Evolutionary conservation across 768 basidiomycete genomes (phyloP), one percentile per base, ranked within the genome.

Genomic region (Clitopilus hobsonii): DNA sequence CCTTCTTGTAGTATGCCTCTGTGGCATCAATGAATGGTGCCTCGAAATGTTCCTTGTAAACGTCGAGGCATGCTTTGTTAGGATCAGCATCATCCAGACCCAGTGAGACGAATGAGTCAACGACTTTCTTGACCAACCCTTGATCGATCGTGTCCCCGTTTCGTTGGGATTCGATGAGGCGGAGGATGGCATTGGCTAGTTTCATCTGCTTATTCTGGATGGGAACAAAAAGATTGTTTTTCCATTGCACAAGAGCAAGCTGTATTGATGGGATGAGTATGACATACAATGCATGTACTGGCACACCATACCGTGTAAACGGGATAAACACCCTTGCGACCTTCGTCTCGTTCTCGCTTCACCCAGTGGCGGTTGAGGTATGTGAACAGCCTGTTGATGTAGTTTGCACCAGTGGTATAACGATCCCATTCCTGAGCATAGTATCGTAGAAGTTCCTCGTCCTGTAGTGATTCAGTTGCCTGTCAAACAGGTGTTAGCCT

Each of bases 321-420:
- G 1, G 86, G 86, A 73, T 98, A 98, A 20, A 98, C 90, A 38
- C 87, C 89, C 71, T 92, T 95, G 63, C 95, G 79, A 14, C 97
- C 97, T 69, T 98, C 96, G 63, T 98, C 96, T 65, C 95, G 85
- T 69, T 99, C 97, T 52, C 96, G 82, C 75, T 95, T 96, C 41
- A 99, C 96, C 97, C 97, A 99, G 72, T 98, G 94, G 20, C 96
- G 91, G 72, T 99, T 98, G 55, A 99, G 81, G 74, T 98, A 98
- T 2, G 93, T 95, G 76, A 98, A 98, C 29, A 99, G 74, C 54
- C 96, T 89, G 69, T 98, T 96, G 72, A 98, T 93, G 68, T 97
- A 98, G 66, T 91, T 94, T 1, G 96, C 95, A 48, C 96, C 96
- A 2, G 88, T 96, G 0, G 97, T 99, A 74, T 98, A 98, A 41